Evolutionary conservation across 2,329 filamentous ascomycete genomes (phyloP).

Genomic region (Aspergillus phoenicis): DNA sequence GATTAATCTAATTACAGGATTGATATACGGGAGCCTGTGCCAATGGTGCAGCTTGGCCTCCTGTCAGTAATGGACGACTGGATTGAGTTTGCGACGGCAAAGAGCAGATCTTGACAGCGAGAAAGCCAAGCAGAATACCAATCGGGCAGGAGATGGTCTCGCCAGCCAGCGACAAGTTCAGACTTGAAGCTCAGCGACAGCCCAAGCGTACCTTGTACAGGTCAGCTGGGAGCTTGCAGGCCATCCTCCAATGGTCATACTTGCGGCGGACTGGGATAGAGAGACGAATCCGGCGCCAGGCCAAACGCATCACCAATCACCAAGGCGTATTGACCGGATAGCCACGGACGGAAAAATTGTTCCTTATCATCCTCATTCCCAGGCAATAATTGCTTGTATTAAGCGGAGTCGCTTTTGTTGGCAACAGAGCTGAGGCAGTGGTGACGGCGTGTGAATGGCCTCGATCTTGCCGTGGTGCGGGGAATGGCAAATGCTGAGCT

Average conservation of each 20-base stretch:
- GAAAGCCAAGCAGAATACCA: neutral
- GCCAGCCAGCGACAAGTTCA: neutral
- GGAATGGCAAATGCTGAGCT: conserved; percentile 2
- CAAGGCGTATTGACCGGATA: neutral
- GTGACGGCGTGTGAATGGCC: neutral
- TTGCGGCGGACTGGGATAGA: neutral
- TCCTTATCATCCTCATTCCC: neutral
- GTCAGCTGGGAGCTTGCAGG: conserved; percentile 1
- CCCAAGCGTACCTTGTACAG: neutral
- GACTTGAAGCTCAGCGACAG: neutral
- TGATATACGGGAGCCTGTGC: neutral
- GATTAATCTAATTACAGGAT: neutral
- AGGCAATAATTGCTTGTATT: conserved; percentile 1
- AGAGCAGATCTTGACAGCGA: neutral
- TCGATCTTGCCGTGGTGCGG: neutral
- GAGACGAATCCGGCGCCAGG: neutral
- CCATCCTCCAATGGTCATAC: neutral
- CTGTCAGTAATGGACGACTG: neutral
- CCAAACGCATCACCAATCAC: neutral
- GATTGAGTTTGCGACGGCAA: no score
- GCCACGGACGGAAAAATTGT: conserved; percentile 5
- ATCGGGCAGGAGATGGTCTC: neutral
- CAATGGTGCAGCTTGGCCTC: no score
- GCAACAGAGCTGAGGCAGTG: neutral
- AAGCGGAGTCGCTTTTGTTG: conserved; percentile 4